These are phyloP conservation scores for Syzygium grande DNA, from an alignment of 345 rosid species.

Conservation along the genomic window DNA sequence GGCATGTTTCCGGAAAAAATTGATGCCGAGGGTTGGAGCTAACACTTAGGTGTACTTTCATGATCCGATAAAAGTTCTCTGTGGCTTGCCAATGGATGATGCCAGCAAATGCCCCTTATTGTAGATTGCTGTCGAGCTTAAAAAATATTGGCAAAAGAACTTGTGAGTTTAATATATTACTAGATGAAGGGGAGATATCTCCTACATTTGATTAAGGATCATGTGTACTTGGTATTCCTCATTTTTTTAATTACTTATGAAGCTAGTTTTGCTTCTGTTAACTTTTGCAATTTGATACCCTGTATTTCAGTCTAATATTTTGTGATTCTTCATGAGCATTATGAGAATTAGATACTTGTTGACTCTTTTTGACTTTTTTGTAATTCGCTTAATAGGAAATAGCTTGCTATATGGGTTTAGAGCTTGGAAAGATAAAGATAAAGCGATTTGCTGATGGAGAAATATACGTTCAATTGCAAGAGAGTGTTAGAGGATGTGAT, in stretches of 20 bases:
- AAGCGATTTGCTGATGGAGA: constrained; percentile 96
- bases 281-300: not conserved
- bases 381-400: constrained; percentile 47
- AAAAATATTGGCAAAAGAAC: not conserved
- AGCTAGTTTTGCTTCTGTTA: not conserved
- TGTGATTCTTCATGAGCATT: not conserved
- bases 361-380: not conserved
- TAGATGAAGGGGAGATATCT: not conserved
- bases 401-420: constrained; percentile 90
- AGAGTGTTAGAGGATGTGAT: constrained; percentile 99
- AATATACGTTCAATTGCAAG: constrained; percentile 93
- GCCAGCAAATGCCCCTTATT: not conserved
- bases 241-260: not conserved
- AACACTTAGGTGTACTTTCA: not conserved
- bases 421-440: constrained; percentile 86
- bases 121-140: not conserved
- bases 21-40: not conserved
- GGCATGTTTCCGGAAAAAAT: not conserved
- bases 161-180: not conserved
- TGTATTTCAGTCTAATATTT: not conserved
- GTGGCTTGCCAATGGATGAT: not conserved
- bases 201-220: not conserved
- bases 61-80: not conserved
- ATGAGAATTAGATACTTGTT: not conserved
- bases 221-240: not conserved